phyloP scores from a whole-genome alignment of 2,329 filamentous ascomycete genomes.

The Zymoseptoria ardabiliae region DNA sequence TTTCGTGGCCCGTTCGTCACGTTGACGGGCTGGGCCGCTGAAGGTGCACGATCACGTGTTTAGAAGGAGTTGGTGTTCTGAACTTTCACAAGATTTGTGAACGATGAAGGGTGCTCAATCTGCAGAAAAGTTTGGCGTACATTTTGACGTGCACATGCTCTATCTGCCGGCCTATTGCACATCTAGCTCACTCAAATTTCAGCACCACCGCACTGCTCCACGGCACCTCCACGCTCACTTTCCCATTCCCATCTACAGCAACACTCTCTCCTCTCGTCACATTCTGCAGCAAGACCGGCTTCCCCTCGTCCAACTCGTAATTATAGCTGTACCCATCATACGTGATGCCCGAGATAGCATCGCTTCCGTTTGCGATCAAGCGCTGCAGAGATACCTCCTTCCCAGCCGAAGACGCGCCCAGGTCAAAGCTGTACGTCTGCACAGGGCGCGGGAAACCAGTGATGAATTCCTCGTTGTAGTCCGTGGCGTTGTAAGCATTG shows the following conservation, averaged over 20 bases:
- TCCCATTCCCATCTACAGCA: conserved; percentile 30
- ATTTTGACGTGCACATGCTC: too few species aligned
- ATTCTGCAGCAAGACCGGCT: conserved; percentile 48
- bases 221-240: conserved; percentile 20
- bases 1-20: neutral
- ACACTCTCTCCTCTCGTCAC: conserved; percentile 47
- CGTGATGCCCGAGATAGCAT: conserved; percentile 55
- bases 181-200: conserved; percentile 1
- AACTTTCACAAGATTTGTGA: too few species aligned
- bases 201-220: conserved; percentile 27
- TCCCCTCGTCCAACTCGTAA: conserved; percentile 49
- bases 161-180: neutral
- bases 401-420: conserved; percentile 26
- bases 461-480: conserved; percentile 37
- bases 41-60: neutral
- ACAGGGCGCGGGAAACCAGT: conserved; percentile 30
- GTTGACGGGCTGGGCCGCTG: neutral
- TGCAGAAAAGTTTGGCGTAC: too few species aligned
- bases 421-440: conserved; percentile 38
- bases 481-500: conserved; percentile 46
- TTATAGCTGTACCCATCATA: conserved; percentile 58
- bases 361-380: conserved; percentile 54
- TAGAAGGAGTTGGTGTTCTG: too few species aligned
- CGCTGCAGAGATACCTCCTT: conserved; percentile 38
- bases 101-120: too few species aligned